Evolutionary conservation across 108 stramenopile species (phyloP).

Genomic region (Conticribra guillardii): DNA sequence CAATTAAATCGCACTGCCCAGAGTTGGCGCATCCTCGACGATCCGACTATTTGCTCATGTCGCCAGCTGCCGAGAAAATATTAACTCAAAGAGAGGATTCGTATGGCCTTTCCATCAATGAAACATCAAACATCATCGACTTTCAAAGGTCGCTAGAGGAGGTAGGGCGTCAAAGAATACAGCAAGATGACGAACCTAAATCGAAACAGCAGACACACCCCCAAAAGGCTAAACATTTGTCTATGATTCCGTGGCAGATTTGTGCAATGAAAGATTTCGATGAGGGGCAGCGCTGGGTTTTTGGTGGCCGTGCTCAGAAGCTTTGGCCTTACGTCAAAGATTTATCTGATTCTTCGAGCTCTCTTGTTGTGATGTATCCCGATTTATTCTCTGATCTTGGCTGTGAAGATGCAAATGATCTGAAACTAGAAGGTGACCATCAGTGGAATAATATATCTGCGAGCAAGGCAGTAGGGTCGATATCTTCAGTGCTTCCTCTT

Average conservation of each 20-base stretch:
- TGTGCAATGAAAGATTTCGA: slow-evolving; percentile 31
- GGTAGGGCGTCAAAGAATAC: slow-evolving; percentile 20
- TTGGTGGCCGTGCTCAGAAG: slow-evolving; percentile 48
- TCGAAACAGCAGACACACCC: background rate
- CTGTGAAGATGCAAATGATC: slow-evolving; percentile 18
- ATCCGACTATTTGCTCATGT: slow-evolving; percentile 65
- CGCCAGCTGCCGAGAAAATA: slow-evolving; percentile 15
- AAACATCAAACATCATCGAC: slow-evolving; percentile 38
- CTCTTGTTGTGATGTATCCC: slow-evolving; percentile 17
- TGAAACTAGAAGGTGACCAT: background rate
- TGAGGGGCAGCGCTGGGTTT: slow-evolving; percentile 38
- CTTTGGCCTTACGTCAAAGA: slow-evolving; percentile 47
- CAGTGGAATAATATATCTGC: background rate
- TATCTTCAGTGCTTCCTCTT: slow-evolving; percentile 52
- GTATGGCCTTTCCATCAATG: slow-evolving; percentile 48
- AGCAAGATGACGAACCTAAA: background rate
- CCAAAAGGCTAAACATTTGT: background rate
- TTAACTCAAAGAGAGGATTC: slow-evolving; percentile 50
- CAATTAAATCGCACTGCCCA: slow-evolving; percentile 34
- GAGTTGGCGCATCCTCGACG: slow-evolving; percentile 45
- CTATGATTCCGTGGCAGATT: slow-evolving; percentile 42
- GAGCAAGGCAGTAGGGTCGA: background rate
- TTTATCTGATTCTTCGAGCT: background rate
- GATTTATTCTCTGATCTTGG: slow-evolving; percentile 27
- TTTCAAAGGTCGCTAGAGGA: slow-evolving; percentile 57